Percentiles rank a stretch among this genome's conserved stretches.
Evolutionary conservation across 768 basidiomycete genomes (phyloP).

Genomic region (Amanita polypyramis): DNA sequence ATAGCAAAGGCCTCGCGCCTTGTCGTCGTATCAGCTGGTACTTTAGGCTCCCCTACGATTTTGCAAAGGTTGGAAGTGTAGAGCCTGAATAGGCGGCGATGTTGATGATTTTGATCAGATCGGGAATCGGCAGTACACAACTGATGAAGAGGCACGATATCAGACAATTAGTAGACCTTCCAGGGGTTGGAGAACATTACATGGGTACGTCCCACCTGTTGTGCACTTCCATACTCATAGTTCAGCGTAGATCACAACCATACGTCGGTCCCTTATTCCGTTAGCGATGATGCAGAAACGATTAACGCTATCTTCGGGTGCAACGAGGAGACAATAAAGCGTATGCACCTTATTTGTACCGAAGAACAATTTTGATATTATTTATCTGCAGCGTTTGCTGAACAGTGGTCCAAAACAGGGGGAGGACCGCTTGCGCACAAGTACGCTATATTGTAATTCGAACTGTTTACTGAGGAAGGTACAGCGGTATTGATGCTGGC

Average conservation of each 20-base stretch:
- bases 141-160: slow-evolving; percentile 41
- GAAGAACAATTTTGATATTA: too few species aligned
- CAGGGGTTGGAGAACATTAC: slow-evolving; percentile 69
- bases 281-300: slow-evolving; percentile 35
- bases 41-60: slow-evolving; percentile 47
- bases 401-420: slow-evolving; percentile 24
- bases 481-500: slow-evolving; percentile 42
- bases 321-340: slow-evolving; percentile 23
- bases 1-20: slow-evolving; percentile 29
- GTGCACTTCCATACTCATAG: neutral
- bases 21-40: slow-evolving; percentile 40
- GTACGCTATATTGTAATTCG: slow-evolving; percentile 20
- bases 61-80: slow-evolving; percentile 30
- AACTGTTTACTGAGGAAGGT: slow-evolving; percentile 9
- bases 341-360: slow-evolving; percentile 19
- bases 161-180: slow-evolving; percentile 45
- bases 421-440: slow-evolving; percentile 43
- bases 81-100: neutral
- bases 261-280: slow-evolving; percentile 27
- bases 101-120: slow-evolving; percentile 17
- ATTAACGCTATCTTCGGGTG: slow-evolving; percentile 37
- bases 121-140: slow-evolving; percentile 52
- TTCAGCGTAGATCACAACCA: slow-evolving; percentile 28
- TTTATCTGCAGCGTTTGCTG: slow-evolving; percentile 11
- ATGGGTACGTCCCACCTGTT: slow-evolving; percentile 25